phyloP scores from a whole-genome alignment of 345 rosid species.

The Salix brachista region DNA sequence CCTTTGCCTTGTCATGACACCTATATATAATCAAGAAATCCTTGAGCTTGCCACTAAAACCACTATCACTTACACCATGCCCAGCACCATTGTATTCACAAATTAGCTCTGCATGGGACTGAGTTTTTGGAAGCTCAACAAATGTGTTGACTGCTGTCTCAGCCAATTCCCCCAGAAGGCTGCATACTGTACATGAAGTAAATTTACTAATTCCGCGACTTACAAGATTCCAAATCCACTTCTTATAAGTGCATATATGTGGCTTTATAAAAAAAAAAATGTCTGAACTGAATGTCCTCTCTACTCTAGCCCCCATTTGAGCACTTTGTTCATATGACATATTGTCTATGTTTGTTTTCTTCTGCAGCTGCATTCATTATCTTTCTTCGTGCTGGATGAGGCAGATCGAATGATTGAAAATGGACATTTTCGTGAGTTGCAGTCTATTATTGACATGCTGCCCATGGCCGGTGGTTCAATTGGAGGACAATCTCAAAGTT shows the following conservation, averaged over 20 bases:
- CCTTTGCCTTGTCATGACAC: not conserved
- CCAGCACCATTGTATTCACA: not conserved
- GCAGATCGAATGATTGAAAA: constrained; percentile 95
- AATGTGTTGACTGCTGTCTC: not conserved
- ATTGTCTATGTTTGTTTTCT: not conserved
- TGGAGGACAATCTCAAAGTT: constrained; percentile 44
- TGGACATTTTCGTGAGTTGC: constrained; percentile 93
- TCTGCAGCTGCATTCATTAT: constrained; percentile 80
- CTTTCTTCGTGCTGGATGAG: constrained; percentile 97
- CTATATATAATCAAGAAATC: not conserved
- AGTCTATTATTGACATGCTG: constrained; percentile 90
- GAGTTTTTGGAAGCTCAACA: not conserved
- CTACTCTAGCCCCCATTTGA: not conserved
- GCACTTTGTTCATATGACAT: not conserved
- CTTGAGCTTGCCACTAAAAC: not conserved
- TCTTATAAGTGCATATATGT: not conserved
- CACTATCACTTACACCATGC: not conserved
- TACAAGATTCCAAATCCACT: not conserved
- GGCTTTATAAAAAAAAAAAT: not conserved
- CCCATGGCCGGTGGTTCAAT: constrained; percentile 46
- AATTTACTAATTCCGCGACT: too few relatives aligned
- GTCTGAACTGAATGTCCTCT: not conserved
- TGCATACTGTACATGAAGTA: not conserved
- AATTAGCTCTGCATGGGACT: not conserved
- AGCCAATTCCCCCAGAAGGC: not conserved